Conservation (phyloP, 2,329 filamentous ascomycete genomes). For the Cordyceps militaris region DNA sequence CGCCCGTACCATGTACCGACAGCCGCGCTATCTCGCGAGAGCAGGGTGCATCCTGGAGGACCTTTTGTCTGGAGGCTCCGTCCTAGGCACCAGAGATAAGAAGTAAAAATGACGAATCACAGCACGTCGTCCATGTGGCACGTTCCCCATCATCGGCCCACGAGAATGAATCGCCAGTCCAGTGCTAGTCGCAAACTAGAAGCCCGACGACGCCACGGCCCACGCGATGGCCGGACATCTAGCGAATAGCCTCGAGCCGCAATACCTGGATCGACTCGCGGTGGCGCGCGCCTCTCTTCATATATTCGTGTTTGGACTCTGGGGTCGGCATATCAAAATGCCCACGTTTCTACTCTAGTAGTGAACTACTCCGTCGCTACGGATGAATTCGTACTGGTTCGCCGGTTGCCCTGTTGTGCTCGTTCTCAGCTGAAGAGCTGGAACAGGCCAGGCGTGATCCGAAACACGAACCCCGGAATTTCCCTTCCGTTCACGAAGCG, state of each 20-base stretch:
- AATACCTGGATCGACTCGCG: not conserved
- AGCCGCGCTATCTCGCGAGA: not conserved
- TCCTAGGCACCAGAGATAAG: conserved; percentile 1
- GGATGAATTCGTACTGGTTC: too few species aligned
- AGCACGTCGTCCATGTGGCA: not conserved
- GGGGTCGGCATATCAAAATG: not conserved
- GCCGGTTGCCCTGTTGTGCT: too few species aligned
- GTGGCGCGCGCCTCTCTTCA: not conserved
- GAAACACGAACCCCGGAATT: not conserved
- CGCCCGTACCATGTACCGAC: not conserved
- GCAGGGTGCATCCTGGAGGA: not conserved
- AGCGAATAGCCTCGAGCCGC: not conserved
- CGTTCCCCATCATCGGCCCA: not conserved
- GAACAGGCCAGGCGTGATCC: not conserved
- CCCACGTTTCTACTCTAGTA: too few species aligned
- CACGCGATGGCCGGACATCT: not conserved
- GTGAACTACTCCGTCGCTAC: not conserved
- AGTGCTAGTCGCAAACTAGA: not conserved
- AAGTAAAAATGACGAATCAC: not conserved
- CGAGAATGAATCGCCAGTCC: not conserved
- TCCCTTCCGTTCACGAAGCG: not conserved
- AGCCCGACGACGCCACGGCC: not conserved
- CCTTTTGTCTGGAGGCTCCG: not conserved
- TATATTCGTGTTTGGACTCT: not conserved
- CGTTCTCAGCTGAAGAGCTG: not conserved